phyloP scores from a whole-genome alignment of 768 basidiomycete genomes.

The Suillus plorans region DNA sequence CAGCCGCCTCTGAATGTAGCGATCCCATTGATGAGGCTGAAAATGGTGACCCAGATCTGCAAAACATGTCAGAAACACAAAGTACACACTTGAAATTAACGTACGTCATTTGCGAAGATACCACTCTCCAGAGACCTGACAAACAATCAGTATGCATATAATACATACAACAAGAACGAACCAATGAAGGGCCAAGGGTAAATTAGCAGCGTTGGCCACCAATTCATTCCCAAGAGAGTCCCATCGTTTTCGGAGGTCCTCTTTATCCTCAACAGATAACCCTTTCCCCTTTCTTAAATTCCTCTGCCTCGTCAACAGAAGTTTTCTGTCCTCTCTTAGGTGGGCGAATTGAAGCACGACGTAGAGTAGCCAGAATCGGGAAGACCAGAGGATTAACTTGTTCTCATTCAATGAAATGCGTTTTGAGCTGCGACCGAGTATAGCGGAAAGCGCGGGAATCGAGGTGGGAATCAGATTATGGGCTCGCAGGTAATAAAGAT shows the following conservation, averaged over 20 bases:
- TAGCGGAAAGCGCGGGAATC: conserved; percentile 45
- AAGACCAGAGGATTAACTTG: conserved; percentile 65
- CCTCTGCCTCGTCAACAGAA: conserved; percentile 55
- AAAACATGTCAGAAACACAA: conserved; percentile 9
- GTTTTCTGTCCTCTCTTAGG: conserved; percentile 62
- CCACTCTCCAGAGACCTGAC: conserved; percentile 67
- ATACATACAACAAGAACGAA: background rate
- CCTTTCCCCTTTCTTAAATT: conserved; percentile 59
- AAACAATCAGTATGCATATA: conserved; percentile 5
- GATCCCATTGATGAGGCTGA: conserved; percentile 50
- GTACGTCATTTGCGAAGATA: conserved; percentile 64
- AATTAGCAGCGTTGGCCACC: conserved; percentile 68
- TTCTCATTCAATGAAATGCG: conserved; percentile 45
- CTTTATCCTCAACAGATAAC: conserved; percentile 49
- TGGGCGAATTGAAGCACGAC: conserved; percentile 75
- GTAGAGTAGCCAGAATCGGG: conserved; percentile 81
- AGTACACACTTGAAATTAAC: conserved; percentile 16
- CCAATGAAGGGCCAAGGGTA: conserved; percentile 89
- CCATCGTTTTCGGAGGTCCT: conserved; percentile 59
- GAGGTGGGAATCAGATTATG: conserved; percentile 60
- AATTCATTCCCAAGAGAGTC: conserved; percentile 71
- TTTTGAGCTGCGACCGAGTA: conserved; percentile 42
- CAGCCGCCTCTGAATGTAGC: conserved; percentile 69
- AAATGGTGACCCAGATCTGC: conserved; percentile 40
- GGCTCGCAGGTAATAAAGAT: conserved; percentile 64